Conservation (phyloP, 768 basidiomycete species). For the Tephrocybe sp. region DNA sequence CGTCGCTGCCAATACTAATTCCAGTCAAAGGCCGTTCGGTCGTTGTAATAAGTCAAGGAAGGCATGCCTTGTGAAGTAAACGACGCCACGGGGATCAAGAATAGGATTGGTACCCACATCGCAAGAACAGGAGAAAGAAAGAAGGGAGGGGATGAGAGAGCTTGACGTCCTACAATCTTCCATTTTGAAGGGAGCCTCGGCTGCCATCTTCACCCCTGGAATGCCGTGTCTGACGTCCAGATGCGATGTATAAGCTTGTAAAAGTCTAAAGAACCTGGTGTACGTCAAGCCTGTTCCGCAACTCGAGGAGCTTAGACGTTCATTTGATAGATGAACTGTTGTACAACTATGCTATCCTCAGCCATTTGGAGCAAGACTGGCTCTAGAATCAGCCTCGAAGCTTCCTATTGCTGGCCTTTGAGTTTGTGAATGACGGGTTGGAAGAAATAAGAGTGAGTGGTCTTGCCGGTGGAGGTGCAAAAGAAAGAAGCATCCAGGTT, state of each 20-base stretch:
- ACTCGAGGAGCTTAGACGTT: background rate
- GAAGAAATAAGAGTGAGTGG: too few relatives aligned
- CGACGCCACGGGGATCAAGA: background rate
- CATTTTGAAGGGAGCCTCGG: background rate
- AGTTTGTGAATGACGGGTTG: too few relatives aligned
- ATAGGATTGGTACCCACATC: background rate
- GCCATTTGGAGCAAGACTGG: too few relatives aligned
- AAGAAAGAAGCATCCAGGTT: too few relatives aligned
- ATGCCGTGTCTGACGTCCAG: background rate
- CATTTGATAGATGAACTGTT: too few relatives aligned
- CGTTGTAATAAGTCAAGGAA: background rate
- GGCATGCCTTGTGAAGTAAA: constrained; percentile 1
- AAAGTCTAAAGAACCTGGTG: background rate
- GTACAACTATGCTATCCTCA: too few relatives aligned
- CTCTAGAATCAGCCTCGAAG: too few relatives aligned
- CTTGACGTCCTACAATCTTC: too few relatives aligned
- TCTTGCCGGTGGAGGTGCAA: too few relatives aligned
- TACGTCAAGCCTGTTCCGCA: background rate
- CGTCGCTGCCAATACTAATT: constrained; percentile 4
- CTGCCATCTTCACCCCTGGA: background rate
- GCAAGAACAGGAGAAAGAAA: too few relatives aligned
- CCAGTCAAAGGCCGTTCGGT: background rate
- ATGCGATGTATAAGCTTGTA: background rate
- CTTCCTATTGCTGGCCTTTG: too few relatives aligned
- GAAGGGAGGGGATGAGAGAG: background rate